Base-by-base conservation (phyloP, 2,329 filamentous ascomycete species). In the Epichloe baconii region DNA sequence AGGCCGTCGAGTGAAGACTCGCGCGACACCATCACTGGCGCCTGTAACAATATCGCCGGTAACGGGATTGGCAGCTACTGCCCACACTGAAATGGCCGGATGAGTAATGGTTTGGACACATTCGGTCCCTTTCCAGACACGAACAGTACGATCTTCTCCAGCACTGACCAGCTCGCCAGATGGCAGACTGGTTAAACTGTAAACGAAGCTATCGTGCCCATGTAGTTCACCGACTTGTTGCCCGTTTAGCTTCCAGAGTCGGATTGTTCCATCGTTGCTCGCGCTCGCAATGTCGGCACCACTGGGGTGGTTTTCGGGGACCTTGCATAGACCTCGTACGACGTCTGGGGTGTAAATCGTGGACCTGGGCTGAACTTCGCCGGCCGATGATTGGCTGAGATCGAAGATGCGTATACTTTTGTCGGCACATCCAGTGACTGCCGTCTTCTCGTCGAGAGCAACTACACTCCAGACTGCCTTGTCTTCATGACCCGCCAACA, bases 81-180 rank as follows among this genome's bases (percentile, higher is more conserved):
- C 77, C 93, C 93, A 98, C 5, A 98, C 90, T 0, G 91, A 97
- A 51, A 97, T 94, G 10, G 93, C 93, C 11, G 93, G 93, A 61
- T 96, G 89, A 1, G 91, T 96, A 56, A 98, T 97, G 40, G 91
- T 96, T 67, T 98, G 93, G 44, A 95, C 71, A 64, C 91, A 97
- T 52, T 89, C 77, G 14, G 73, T 78, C 44, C 85, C 86, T 58
- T 79, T 83, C 93, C 94, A 98, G 63, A 98, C 74, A 49, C 88
- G 80, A 36, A 95, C 80, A 0, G 93, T 96, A n/a, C 93, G 80
- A 68, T 98, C 93, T 67, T 98, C 93, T 17, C 89, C 89, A 2
- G 88, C 82, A 66, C 91, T 97, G 47, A 94, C 85, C 34, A 98
- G 74, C 63, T 96, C 89, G 5, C 91, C 91, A 0, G 85, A 83